A percentile compares a stretch with the other conserved stretches of the same genome.
Evolutionary conservation across 2,329 filamentous ascomycete genomes (phyloP).

Genomic region (Monosporascus ibericus): DNA sequence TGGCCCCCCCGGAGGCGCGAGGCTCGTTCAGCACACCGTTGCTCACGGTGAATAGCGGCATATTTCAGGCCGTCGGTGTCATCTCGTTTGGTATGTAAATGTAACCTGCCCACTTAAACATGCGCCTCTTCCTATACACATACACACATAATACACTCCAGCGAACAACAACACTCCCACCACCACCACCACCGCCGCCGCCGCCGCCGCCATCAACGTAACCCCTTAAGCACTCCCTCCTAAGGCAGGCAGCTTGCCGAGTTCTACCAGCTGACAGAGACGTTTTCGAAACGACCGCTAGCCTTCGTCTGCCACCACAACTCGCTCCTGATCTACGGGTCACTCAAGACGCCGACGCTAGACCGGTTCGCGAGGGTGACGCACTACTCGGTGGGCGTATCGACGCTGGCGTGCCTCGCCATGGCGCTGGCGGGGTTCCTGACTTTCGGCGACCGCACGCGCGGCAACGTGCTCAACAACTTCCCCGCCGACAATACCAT

Average conservation of each 20-base stretch:
- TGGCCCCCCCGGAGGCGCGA: constrained; percentile 64
- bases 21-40: constrained; percentile 66
- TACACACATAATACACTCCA: neutral
- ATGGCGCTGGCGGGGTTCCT: constrained; percentile 89
- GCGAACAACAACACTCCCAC: too few relatives aligned
- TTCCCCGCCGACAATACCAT: constrained; percentile 85
- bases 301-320: constrained; percentile 82
- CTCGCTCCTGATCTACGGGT: constrained; percentile 94
- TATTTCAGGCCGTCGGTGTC: constrained; percentile 94
- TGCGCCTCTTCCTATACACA: neutral
- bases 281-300: constrained; percentile 13
- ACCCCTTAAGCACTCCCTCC: constrained; percentile 18
- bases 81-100: constrained; percentile 79
- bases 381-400: constrained; percentile 86
- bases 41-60: constrained; percentile 74
- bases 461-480: constrained; percentile 97
- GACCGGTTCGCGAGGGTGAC: constrained; percentile 92
- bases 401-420: constrained; percentile 82
- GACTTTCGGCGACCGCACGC: constrained; percentile 84
- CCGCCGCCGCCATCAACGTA: too few relatives aligned
- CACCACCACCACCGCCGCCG: too few relatives aligned
- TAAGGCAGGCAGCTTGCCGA: too few relatives aligned
- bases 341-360: constrained; percentile 85
- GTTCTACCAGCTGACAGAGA: too few relatives aligned
- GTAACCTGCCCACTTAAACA: neutral